These are phyloP conservation scores for Raffaelea ambrosiae DNA, from an alignment of 2,329 filamentous ascomycete genomes.

Conservation along the genomic window DNA sequence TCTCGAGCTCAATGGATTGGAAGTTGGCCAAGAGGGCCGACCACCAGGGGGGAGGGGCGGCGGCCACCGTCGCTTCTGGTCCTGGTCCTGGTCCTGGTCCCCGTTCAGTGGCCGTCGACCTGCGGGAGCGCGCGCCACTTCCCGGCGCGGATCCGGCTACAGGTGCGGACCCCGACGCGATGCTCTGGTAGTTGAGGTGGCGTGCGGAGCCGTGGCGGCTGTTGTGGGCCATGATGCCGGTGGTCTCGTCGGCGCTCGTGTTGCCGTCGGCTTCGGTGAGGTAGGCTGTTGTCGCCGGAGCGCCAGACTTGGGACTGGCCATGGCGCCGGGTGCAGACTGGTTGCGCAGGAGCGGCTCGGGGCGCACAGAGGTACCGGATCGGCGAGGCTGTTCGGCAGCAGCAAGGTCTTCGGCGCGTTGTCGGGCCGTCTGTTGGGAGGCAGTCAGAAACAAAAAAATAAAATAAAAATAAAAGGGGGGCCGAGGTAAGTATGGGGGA, in stretches of 20 bases:
- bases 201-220: conserved; percentile 9
- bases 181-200: conserved; percentile 17
- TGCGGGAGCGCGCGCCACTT: too few species aligned
- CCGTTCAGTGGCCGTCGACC: too few species aligned
- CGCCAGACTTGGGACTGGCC: too few species aligned
- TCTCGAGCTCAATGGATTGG: conserved; percentile 66
- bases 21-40: conserved; percentile 37
- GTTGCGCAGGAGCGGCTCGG: conserved; percentile 12
- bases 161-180: conserved; percentile 4
- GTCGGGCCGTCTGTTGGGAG: conserved; percentile 16
- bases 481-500: neutral
- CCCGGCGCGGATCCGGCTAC: neutral
- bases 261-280: conserved; percentile 7
- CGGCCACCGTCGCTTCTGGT: neutral
- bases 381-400: conserved; percentile 4
- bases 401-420: conserved; percentile 18
- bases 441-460: neutral
- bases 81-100: too few species aligned
- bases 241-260: conserved; percentile 12
- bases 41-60: conserved; percentile 31
- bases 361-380: conserved; percentile 2
- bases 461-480: neutral
- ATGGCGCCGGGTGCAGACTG: conserved; percentile 11
- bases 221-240: conserved; percentile 11
- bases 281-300: conserved; percentile 6